These are phyloP conservation scores for Platanus orientalis DNA, from an alignment of 164 flowering plant species.

Conservation along the genomic window DNA sequence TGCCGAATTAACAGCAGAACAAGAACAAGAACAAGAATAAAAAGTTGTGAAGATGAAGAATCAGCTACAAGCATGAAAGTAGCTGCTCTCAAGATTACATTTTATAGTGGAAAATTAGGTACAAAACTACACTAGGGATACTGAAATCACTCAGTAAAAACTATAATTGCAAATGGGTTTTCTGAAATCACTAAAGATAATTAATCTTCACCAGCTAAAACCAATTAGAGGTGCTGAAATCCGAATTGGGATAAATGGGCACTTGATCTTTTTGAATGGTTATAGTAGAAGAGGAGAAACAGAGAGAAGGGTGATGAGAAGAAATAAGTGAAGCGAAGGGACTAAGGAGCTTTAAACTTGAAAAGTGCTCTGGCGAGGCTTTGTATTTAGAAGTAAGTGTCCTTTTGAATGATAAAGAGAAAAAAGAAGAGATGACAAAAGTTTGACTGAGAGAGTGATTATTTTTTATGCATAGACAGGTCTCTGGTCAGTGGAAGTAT, in stretches of 20 bases:
- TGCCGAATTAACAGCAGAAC: neutral
- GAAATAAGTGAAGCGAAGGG: neutral
- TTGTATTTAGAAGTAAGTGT: slow-evolving; percentile 8
- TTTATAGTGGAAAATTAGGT: too few relatives aligned
- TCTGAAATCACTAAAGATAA: neutral
- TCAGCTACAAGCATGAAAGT: neutral
- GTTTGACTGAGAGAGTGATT: slow-evolving; percentile 25
- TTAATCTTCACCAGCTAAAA: neutral
- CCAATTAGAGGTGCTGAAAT: neutral
- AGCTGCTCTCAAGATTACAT: too few relatives aligned
- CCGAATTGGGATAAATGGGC: slow-evolving; percentile 12
- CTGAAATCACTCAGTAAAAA: too few relatives aligned
- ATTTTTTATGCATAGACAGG: slow-evolving; percentile 26
- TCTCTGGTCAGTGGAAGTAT: slow-evolving; percentile 35
- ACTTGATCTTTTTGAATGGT: neutral
- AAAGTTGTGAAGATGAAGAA: too few relatives aligned
- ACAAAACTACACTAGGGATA: too few relatives aligned
- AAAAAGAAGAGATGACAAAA: slow-evolving; percentile 1
- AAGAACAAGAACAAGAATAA: too few relatives aligned
- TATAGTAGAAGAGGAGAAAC: too few relatives aligned
- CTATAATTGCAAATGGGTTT: too few relatives aligned
- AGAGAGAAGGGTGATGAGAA: neutral
- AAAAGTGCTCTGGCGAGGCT: neutral
- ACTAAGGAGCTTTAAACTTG: neutral
- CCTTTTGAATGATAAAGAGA: neutral